Percentiles rank a stretch among this genome's conserved stretches.
These are phyloP conservation scores for Microsporum canis DNA, from an alignment of 2,329 filamentous ascomycete species.

Conservation along the genomic window DNA sequence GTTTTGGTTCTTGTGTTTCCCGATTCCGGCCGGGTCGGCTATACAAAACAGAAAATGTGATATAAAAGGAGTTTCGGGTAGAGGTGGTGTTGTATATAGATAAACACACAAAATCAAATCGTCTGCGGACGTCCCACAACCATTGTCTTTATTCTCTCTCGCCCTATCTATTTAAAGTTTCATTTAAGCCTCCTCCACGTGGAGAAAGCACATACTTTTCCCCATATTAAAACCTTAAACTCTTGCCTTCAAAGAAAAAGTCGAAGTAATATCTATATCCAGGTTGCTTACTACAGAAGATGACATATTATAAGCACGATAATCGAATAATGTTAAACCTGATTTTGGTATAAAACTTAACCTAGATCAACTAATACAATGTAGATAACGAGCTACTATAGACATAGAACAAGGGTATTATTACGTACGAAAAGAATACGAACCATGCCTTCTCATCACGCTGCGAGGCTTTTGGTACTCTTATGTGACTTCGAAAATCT, in stretches of 20 bases:
- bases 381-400: no score
- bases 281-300: background rate
- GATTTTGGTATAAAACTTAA: no score
- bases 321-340: no score
- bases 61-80: background rate
- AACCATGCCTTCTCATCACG: background rate
- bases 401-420: no score
- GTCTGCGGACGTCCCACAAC: background rate
- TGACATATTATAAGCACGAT: no score
- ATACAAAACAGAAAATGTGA: background rate
- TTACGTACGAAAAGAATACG: background rate
- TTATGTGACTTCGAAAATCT: background rate
- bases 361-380: no score
- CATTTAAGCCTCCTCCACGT: background rate
- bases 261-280: background rate
- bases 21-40: conserved; percentile 1
- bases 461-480: background rate
- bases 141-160: background rate
- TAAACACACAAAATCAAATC: background rate
- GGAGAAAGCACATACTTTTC: background rate
- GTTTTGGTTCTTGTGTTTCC: background rate
- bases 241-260: background rate
- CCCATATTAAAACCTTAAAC: background rate
- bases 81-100: background rate
- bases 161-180: background rate